Evolutionary conservation across 768 basidiomycete species (phyloP).

Genomic region (Trametopsis cervina): DNA sequence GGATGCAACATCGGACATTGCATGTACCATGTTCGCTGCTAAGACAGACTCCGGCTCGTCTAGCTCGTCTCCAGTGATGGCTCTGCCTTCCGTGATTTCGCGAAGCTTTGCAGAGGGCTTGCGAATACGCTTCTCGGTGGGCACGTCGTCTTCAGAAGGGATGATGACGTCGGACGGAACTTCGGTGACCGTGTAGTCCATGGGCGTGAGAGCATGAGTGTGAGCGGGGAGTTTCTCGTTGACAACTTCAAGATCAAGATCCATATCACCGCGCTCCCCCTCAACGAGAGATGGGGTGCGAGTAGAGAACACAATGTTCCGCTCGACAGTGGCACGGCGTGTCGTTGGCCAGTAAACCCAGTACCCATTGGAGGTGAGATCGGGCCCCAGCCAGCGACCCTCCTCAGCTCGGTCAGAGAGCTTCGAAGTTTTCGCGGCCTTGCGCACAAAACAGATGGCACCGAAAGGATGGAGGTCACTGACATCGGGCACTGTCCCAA

Average conservation of each 20-base stretch:
- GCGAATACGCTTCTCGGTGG: too few species aligned
- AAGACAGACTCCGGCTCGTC: not conserved
- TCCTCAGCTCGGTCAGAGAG: not conserved
- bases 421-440: not conserved
- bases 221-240: too few species aligned
- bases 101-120: too few species aligned
- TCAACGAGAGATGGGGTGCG: not conserved
- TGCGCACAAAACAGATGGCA: not conserved
- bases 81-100: not conserved
- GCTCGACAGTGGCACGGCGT: constrained; percentile 19
- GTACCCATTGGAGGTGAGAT: constrained; percentile 24
- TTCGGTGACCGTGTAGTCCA: not conserved
- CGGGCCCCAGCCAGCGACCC: constrained; percentile 27
- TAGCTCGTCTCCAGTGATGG: not conserved
- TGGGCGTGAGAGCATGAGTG: not conserved
- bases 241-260: too few species aligned
- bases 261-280: not conserved
- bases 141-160: not conserved
- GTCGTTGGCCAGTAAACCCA: constrained; percentile 28
- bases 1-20: not conserved
- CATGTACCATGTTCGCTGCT: not conserved
- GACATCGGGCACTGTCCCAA: not conserved
- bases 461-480: not conserved
- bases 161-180: not conserved
- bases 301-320: not conserved